A percentile compares a stretch with the other conserved stretches of the same genome.
phyloP scores from a whole-genome alignment of 805 yeast species.

The Metschnikowia gelsemii region DNA sequence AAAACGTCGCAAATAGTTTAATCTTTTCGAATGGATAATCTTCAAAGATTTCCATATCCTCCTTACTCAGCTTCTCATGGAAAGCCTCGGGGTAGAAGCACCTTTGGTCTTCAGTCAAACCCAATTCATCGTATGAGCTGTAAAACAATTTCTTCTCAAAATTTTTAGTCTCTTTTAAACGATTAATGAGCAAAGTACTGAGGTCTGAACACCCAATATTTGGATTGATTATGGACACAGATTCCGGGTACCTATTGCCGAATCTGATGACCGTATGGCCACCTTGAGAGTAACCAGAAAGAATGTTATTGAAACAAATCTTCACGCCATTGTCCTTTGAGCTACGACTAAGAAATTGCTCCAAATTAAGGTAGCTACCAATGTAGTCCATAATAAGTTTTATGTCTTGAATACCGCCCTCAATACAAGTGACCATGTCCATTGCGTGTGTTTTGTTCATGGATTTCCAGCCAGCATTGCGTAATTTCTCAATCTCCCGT shows the following conservation, averaged over 20 bases:
- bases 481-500: slow-evolving; percentile 34
- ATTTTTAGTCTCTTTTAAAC: slow-evolving; percentile 30
- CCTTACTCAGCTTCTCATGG: slow-evolving; percentile 29
- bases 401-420: slow-evolving; percentile 48
- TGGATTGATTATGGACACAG: slow-evolving; percentile 45
- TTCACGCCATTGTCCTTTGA: slow-evolving; percentile 21
- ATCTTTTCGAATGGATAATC: slow-evolving; percentile 31
- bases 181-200: slow-evolving; percentile 42
- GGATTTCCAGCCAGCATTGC: slow-evolving; percentile 45
- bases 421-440: slow-evolving; percentile 50
- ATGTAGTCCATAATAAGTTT: slow-evolving; percentile 44
- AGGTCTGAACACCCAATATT: slow-evolving; percentile 51
- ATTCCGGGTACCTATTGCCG: slow-evolving; percentile 39
- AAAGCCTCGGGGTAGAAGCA: slow-evolving; percentile 33
- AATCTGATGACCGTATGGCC: slow-evolving; percentile 54
- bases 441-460: slow-evolving; percentile 52
- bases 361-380: slow-evolving; percentile 41
- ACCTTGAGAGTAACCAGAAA: slow-evolving; percentile 55
- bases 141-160: slow-evolving; percentile 34
- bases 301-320: slow-evolving; percentile 35
- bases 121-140: slow-evolving; percentile 34
- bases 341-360: slow-evolving; percentile 22
- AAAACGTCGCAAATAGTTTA: slow-evolving; percentile 39
- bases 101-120: slow-evolving; percentile 28
- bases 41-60: slow-evolving; percentile 35